These are phyloP conservation scores for Lichtheimia ramosa DNA, from an alignment of 371 early-diverging fungal species.

Conservation along the genomic window DNA sequence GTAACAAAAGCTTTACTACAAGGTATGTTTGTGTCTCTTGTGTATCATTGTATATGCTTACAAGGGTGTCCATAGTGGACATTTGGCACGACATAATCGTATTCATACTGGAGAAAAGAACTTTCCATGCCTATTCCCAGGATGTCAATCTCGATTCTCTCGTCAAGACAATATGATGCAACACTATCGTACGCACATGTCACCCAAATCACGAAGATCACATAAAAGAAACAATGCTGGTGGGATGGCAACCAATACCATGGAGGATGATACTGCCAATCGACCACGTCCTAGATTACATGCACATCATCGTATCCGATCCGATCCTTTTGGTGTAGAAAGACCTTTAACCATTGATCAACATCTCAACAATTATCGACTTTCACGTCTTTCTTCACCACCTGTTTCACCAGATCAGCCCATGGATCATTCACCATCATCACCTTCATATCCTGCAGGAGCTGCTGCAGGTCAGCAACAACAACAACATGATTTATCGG, in stretches of 20 bases:
- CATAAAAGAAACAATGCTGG: slow-evolving; percentile 27
- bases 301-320: slow-evolving; percentile 46
- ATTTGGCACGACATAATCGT: slow-evolving; percentile 86
- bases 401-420: background rate
- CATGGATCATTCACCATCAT: background rate
- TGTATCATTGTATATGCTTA: slow-evolving; percentile 1
- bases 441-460: background rate
- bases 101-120: slow-evolving; percentile 94
- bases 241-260: background rate
- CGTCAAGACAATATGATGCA: slow-evolving; percentile 93
- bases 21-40: too few relatives aligned
- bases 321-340: slow-evolving; percentile 33
- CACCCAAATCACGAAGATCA: slow-evolving; percentile 68
- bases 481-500: background rate
- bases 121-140: slow-evolving; percentile 77
- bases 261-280: slow-evolving; percentile 6
- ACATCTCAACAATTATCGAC: slow-evolving; percentile 37
- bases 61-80: slow-evolving; percentile 55
- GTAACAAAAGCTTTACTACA: slow-evolving; percentile 52
- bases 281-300: slow-evolving; percentile 37
- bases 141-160: slow-evolving; percentile 83
- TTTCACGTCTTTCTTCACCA: slow-evolving; percentile 2
- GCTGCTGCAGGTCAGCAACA: background rate
- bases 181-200: slow-evolving; percentile 83
- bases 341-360: slow-evolving; percentile 49